Evolutionary conservation across 2,329 filamentous ascomycete species (phyloP).

Genomic region (Aureobasidium vineae): DNA sequence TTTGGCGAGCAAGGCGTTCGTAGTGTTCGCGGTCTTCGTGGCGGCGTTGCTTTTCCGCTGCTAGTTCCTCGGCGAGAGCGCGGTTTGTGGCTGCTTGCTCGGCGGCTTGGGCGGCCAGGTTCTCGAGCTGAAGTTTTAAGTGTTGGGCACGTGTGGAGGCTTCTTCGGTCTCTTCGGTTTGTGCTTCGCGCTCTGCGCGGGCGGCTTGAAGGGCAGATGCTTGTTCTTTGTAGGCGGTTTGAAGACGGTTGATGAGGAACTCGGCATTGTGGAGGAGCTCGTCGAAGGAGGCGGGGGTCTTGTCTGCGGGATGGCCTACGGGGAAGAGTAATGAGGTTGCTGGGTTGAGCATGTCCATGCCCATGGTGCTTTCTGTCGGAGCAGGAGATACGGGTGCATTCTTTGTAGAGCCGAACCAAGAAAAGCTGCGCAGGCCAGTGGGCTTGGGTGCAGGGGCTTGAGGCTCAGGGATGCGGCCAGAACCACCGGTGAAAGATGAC

Average conservation of each 20-base stretch:
- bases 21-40: conserved; percentile 41
- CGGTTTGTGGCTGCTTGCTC: conserved; percentile 59
- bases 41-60: conserved; percentile 45
- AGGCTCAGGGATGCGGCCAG: conserved; percentile 12
- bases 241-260: conserved; percentile 54
- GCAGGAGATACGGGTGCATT: conserved; percentile 27
- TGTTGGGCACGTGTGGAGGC: conserved; percentile 57
- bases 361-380: conserved; percentile 24
- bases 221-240: conserved; percentile 56
- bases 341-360: conserved; percentile 55
- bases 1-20: conserved; percentile 31
- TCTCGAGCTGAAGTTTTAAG: conserved; percentile 60
- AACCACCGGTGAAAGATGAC: conserved; percentile 35
- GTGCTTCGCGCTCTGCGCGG: conserved; percentile 55
- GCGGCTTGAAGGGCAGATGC: conserved; percentile 52
- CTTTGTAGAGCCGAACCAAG: conserved; percentile 41
- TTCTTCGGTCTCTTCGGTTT: conserved; percentile 62
- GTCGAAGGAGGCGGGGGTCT: conserved; percentile 56
- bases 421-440: conserved; percentile 26
- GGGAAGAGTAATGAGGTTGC: conserved; percentile 56
- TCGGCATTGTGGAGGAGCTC: conserved; percentile 58
- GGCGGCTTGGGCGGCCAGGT: conserved; percentile 55
- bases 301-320: conserved; percentile 48
- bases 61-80: conserved; percentile 50
- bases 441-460: conserved; percentile 23